Evolutionary conservation across 1,139 yeast genomes (phyloP), one percentile per base, ranked within the genome.

Genomic region (Kodamaea ohmeri): DNA sequence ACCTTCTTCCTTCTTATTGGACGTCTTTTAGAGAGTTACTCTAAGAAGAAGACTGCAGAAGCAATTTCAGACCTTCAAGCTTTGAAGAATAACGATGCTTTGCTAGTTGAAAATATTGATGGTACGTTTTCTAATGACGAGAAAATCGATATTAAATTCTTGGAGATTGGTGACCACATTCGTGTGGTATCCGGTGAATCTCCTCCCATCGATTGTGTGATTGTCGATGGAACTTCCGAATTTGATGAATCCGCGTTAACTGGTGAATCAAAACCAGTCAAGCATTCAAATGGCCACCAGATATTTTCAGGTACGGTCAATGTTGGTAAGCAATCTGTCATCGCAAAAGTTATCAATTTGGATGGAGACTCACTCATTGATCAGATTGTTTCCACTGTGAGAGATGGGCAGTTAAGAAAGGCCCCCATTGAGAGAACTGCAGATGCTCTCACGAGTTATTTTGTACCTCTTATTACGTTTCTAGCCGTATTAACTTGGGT

Each of bases 241-340:
- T 82, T 85, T 56, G 87, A 85, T 51, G 94, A 84, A 52, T 77
- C 88, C 30, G 86, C 90, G 16, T 65, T 85, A 13, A 84, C 94
- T 0, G 95, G 95, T 22, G 95, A 84, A 54, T 76, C 83, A 0
- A 56, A 60, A 11, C 72, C 78, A 1, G 74, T 77, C 4, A 60
- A 59, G 16, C 80, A 72, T 47, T 38, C 42, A 1, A 61, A 63
- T 1, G 83, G 83, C 2, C 87, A 83, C 45, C 84, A 80, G 45
- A 65, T 83, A 1, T 84, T 73, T 57, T 80, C 89, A 0, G 94
- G 92, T 2, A 82, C 92, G 0, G 73, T 83, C 2, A 84, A 83
- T 49, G 63, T 65, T 15, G 88, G 92, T 1, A 65, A 72, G 13
- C 62, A 59, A 8, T 60, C 84, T 0, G 63, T 83, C 2, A 56